A percentile compares a stretch with the other conserved stretches of the same genome.
Conservation (phyloP, 805 yeast genomes). For the Candida ortonii region DNA sequence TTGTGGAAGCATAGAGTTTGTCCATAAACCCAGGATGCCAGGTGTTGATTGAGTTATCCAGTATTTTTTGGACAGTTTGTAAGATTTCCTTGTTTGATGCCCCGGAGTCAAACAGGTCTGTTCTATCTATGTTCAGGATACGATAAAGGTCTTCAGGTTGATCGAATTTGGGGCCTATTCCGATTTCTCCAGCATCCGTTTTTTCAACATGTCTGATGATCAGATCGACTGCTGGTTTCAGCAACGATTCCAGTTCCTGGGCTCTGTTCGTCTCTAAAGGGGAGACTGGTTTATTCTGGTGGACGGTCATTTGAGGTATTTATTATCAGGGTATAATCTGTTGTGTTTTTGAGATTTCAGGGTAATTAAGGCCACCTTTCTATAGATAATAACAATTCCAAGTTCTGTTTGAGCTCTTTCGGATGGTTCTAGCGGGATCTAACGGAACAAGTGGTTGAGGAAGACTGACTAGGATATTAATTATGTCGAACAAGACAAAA, state of each 20-base stretch:
- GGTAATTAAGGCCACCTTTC: too few species aligned
- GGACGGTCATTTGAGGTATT: too few species aligned
- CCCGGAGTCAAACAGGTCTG: constrained; percentile 24
- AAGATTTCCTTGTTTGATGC: constrained; percentile 40
- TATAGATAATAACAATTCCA: too few species aligned
- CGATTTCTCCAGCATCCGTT: constrained; percentile 42
- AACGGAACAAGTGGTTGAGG: too few species aligned
- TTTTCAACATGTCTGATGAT: constrained; percentile 50
- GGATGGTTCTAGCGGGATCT: too few species aligned
- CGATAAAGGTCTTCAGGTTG: constrained; percentile 48
- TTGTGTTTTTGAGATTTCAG: too few species aligned
- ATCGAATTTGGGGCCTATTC: constrained; percentile 47
- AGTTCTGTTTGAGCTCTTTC: too few species aligned
- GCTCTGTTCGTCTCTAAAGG: constrained; percentile 50
- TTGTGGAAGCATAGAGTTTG: constrained; percentile 80
- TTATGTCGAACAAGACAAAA: too few species aligned
- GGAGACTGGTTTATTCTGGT: constrained; percentile 26
- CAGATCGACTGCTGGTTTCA: constrained; percentile 48
- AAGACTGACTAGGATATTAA: too few species aligned
- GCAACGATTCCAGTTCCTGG: constrained; percentile 52
- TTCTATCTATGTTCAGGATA: constrained; percentile 34
- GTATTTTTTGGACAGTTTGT: constrained; percentile 49
- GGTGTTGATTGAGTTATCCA: constrained; percentile 70
- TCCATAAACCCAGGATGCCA: constrained; percentile 89
- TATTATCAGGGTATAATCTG: too few species aligned